Conservation (phyloP, 2,329 filamentous ascomycete species). For the Beauveria rudraprayagi region DNA sequence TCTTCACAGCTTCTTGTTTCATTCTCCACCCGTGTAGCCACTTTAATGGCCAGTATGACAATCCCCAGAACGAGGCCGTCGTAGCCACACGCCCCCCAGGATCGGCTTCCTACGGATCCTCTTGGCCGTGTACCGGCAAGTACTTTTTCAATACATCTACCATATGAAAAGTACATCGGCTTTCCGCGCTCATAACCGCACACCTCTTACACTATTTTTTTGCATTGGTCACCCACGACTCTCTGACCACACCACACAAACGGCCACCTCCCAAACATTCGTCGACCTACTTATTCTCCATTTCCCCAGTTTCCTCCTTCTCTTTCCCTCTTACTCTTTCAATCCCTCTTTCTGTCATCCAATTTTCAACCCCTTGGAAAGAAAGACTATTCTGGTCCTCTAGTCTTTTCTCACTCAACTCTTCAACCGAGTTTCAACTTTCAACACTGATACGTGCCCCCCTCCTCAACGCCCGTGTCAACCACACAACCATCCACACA, state of each 20-base stretch:
- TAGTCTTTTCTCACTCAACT: constrained; percentile 5
- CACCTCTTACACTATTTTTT: neutral
- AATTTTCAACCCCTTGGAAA: neutral
- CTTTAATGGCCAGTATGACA: constrained; percentile 10
- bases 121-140: constrained; percentile 2
- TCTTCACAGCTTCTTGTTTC: neutral
- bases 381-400: neutral
- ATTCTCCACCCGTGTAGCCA: constrained; percentile 9
- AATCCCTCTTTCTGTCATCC: neutral
- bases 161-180: neutral
- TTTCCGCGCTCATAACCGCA: neutral
- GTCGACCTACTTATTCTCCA: constrained; percentile 7
- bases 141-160: neutral
- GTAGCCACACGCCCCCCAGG: constrained; percentile 1
- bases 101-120: constrained; percentile 11
- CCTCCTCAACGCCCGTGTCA: constrained; percentile 7
- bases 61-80: neutral
- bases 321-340: neutral
- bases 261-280: constrained; percentile 7
- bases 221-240: neutral
- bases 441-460: constrained; percentile 13
- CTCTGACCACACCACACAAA: constrained; percentile 5
- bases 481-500: neutral
- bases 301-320: neutral
- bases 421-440: constrained; percentile 12